A percentile compares a stretch with the other conserved stretches of the same genome.
phyloP scores from a whole-genome alignment of 2,329 filamentous ascomycete species.

The Stromatinia cepivora region DNA sequence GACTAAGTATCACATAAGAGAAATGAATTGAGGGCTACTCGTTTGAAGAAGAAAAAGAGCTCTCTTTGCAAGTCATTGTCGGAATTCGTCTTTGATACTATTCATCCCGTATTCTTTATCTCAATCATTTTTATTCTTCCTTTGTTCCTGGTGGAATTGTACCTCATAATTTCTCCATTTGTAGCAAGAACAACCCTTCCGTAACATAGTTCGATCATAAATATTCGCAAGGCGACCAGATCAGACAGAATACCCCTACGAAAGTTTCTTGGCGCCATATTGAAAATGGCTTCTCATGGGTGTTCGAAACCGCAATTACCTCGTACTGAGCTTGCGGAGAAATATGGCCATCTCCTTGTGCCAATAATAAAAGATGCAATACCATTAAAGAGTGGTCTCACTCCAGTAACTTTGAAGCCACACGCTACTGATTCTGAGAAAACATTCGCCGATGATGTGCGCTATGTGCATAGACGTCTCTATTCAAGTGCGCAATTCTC shows the following conservation, averaged over 20 bases:
- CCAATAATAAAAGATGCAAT: not conserved
- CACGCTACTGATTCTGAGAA: not conserved
- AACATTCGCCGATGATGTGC: slow-evolving; percentile 12
- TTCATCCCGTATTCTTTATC: not conserved
- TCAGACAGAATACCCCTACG: not conserved
- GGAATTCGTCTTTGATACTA: not conserved
- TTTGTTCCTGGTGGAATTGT: not conserved
- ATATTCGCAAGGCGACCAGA: not conserved
- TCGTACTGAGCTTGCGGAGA: slow-evolving; percentile 13
- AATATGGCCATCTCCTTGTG: slow-evolving; percentile 2
- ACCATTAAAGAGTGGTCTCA: slow-evolving; percentile 23
- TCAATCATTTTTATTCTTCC: not conserved
- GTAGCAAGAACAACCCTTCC: too few relatives aligned
- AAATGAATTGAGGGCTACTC: not conserved
- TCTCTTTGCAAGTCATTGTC: not conserved
- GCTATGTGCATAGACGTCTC: not conserved
- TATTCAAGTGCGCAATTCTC: not conserved
- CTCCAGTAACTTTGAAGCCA: slow-evolving; percentile 7
- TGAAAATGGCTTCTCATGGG: not conserved
- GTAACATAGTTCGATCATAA: not conserved
- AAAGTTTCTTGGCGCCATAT: not conserved
- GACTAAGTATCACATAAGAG: not conserved
- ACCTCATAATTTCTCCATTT: not conserved
- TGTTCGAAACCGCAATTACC: not conserved
- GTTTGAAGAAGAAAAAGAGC: not conserved